Percentiles rank a stretch among this genome's conserved stretches.
Evolutionary conservation across 2,329 filamentous ascomycete species (phyloP).

Genomic region (Pezizomycotina sp.): DNA sequence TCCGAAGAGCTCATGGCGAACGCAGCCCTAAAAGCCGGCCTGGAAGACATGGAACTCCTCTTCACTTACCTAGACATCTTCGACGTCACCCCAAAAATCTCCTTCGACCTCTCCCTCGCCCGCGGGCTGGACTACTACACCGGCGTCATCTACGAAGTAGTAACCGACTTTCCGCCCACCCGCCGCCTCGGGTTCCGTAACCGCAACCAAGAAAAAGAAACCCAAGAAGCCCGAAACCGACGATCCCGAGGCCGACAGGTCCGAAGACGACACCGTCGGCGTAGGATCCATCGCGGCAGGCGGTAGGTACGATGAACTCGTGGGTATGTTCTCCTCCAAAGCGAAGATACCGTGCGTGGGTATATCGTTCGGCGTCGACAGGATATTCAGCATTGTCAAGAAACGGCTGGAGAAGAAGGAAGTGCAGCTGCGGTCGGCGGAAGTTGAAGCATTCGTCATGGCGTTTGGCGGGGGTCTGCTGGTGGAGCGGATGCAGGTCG

Average conservation of each 20-base stretch:
- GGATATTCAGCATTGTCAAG: slow-evolving; percentile 86
- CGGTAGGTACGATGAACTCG: slow-evolving; percentile 80
- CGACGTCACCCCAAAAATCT: slow-evolving; percentile 53
- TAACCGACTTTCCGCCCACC: slow-evolving; percentile 63
- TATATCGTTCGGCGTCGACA: slow-evolving; percentile 86
- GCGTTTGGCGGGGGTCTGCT: slow-evolving; percentile 72
- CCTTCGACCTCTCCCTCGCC: slow-evolving; percentile 78
- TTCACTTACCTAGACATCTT: slow-evolving; percentile 71
- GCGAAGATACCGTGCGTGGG: slow-evolving; percentile 75
- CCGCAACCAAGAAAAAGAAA: slow-evolving; percentile 35
- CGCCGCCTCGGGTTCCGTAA: slow-evolving; percentile 26
- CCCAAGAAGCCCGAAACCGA: slow-evolving; percentile 35
- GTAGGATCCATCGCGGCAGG: slow-evolving; percentile 81
- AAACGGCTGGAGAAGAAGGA: slow-evolving; percentile 47
- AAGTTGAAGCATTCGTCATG: slow-evolving; percentile 89
- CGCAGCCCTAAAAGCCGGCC: slow-evolving; percentile 56
- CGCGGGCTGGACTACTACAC: slow-evolving; percentile 90
- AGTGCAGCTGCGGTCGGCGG: slow-evolving; percentile 45
- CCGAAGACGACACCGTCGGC: slow-evolving; percentile 61
- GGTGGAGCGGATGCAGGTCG: slow-evolving; percentile 68
- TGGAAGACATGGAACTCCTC: slow-evolving; percentile 64
- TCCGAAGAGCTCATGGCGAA: slow-evolving; percentile 56
- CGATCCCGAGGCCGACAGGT: slow-evolving; percentile 47
- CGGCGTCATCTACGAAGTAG: slow-evolving; percentile 74
- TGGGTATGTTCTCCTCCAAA: slow-evolving; percentile 82